phyloP scores from a whole-genome alignment of 2,329 filamentous ascomycete species.

The Xylariaceae sp. region DNA sequence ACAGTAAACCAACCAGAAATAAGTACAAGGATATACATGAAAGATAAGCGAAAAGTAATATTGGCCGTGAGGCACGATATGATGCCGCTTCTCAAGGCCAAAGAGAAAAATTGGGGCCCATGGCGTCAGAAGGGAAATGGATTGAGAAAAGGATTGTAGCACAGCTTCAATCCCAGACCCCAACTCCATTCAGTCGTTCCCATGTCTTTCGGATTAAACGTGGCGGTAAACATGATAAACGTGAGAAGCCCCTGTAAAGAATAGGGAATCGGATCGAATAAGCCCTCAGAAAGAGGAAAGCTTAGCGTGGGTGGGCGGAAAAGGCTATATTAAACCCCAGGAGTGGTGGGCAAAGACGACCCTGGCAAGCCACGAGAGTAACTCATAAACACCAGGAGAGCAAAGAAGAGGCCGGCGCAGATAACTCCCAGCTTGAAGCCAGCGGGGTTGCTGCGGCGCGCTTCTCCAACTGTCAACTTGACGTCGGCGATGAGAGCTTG shows the following conservation, averaged over 20 bases:
- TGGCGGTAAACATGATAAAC: slow-evolving; percentile 9
- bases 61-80: slow-evolving; percentile 10
- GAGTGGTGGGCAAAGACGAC: slow-evolving; percentile 15
- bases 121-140: too few relatives aligned
- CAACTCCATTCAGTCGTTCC: slow-evolving; percentile 9
- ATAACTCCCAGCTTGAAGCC: slow-evolving; percentile 20
- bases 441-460: slow-evolving; percentile 21
- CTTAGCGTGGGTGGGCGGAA: background rate
- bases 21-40: slow-evolving; percentile 15
- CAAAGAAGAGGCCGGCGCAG: slow-evolving; percentile 17
- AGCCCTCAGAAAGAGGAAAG: background rate
- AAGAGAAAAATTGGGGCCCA: too few relatives aligned
- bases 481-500: slow-evolving; percentile 23
- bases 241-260: slow-evolving; percentile 15
- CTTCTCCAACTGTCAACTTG: slow-evolving; percentile 16
- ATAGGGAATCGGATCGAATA: slow-evolving; percentile 11
- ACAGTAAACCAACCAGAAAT: slow-evolving; percentile 6
- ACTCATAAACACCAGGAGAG: slow-evolving; percentile 18
- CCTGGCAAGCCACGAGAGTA: slow-evolving; percentile 17
- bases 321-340: slow-evolving; percentile 6
- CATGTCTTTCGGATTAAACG: background rate
- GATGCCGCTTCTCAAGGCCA: too few relatives aligned
- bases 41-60: slow-evolving; percentile 6
- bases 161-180: slow-evolving; percentile 9
- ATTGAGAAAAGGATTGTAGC: slow-evolving; percentile 9